phyloP scores from a whole-genome alignment of 768 basidiomycete species.

The Chalciporus piperatus region DNA sequence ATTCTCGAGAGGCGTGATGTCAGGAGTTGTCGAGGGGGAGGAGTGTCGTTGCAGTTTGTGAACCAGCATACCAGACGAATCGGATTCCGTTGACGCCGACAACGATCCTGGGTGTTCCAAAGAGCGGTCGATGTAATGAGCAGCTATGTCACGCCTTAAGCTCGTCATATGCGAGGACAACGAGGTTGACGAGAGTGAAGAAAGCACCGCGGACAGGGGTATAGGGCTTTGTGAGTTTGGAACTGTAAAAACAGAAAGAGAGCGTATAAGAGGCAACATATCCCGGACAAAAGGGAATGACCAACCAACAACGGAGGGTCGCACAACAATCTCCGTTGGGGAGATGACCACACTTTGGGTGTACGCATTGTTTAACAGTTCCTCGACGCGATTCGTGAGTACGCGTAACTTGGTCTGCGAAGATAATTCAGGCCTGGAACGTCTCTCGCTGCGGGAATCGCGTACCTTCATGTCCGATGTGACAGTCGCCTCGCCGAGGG shows the following conservation, averaged over 20 bases:
- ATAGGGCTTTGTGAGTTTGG: constrained; percentile 52
- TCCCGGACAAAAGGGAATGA: constrained; percentile 30
- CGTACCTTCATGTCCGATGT: constrained; percentile 58
- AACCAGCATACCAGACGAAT: constrained; percentile 33
- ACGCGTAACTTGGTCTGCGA: constrained; percentile 54
- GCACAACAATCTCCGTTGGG: constrained; percentile 48
- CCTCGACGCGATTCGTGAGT: constrained; percentile 58
- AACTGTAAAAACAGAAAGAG: constrained; percentile 39
- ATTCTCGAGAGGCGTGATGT: constrained; percentile 45
- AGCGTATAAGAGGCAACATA: constrained; percentile 3
- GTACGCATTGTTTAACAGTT: constrained; percentile 70
- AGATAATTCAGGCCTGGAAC: neutral
- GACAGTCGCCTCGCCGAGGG: constrained; percentile 51
- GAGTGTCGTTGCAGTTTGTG: constrained; percentile 49
- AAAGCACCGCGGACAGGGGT: constrained; percentile 51
- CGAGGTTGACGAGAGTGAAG: constrained; percentile 54
- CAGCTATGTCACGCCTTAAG: constrained; percentile 62
- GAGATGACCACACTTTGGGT: constrained; percentile 54
- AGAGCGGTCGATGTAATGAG: constrained; percentile 56
- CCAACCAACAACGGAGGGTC: constrained; percentile 48
- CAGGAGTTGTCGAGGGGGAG: constrained; percentile 40
- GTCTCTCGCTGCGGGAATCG: constrained; percentile 1
- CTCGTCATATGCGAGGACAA: constrained; percentile 55
- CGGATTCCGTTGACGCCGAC: constrained; percentile 33
- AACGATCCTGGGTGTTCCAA: constrained; percentile 53